Conservation (phyloP, 805 yeast genomes). For the Saccharomycopsis malanga region DNA sequence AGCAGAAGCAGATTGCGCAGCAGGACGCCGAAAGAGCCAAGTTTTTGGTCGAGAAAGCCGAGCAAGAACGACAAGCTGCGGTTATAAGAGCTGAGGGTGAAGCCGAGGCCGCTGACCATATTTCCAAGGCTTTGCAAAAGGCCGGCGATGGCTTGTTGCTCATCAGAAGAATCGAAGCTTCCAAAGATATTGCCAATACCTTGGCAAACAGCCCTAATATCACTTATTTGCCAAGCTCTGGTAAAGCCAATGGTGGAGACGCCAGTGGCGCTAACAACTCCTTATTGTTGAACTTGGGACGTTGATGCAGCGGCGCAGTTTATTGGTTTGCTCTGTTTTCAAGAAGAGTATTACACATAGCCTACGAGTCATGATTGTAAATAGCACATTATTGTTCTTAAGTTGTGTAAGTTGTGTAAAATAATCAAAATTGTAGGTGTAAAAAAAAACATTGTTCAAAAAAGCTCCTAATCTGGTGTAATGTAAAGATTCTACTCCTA, state of each 20-base stretch:
- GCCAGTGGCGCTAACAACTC: conserved; percentile 11
- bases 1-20: conserved; percentile 97
- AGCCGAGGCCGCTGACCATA: conserved; percentile 95
- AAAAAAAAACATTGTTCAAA: too few species aligned
- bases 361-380: too few species aligned
- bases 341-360: too few species aligned
- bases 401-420: too few species aligned
- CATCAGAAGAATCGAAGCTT: conserved; percentile 93
- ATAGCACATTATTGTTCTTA: too few species aligned
- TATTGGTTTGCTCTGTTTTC: neutral
- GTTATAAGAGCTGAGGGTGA: conserved; percentile 98
- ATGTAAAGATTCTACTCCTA: too few species aligned
- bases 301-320: too few species aligned
- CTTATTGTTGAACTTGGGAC: conserved; percentile 21
- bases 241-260: conserved; percentile 1
- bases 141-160: conserved; percentile 93
- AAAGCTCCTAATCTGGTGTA: too few species aligned
- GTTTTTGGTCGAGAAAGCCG: conserved; percentile 89
- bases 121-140: conserved; percentile 84
- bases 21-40: conserved; percentile 98
- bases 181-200: conserved; percentile 89
- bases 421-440: too few species aligned
- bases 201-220: conserved; percentile 78
- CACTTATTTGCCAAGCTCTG: conserved; percentile 68
- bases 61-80: conserved; percentile 92